Percentiles rank a stretch among this genome's conserved stretches.
phyloP scores from a whole-genome alignment of 352 stramenopile genomes.

The Phytopythium mirpurense region DNA sequence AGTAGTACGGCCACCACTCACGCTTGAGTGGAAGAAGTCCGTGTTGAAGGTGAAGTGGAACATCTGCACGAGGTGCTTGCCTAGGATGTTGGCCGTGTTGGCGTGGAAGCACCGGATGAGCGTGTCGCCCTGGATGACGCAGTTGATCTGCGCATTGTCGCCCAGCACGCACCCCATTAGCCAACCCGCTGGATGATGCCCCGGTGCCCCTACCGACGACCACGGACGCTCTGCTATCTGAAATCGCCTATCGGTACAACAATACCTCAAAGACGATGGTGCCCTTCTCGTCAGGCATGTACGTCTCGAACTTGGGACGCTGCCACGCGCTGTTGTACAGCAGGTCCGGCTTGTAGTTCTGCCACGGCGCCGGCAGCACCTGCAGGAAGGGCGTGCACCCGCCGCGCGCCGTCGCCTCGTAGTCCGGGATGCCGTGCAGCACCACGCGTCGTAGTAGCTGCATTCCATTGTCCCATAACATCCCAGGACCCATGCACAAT shows the following conservation, averaged over 20 bases:
- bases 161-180: too few species aligned
- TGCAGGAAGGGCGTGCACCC: constrained; percentile 64
- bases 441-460: constrained; percentile 47
- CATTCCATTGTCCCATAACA: too few species aligned
- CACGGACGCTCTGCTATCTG: too few species aligned
- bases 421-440: constrained; percentile 73
- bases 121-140: constrained; percentile 63
- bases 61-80: constrained; percentile 80
- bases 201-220: too few species aligned
- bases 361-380: constrained; percentile 53
- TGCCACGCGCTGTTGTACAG: constrained; percentile 76
- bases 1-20: constrained; percentile 17
- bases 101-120: constrained; percentile 72
- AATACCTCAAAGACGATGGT: constrained; percentile 56
- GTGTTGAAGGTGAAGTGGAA: constrained; percentile 86
- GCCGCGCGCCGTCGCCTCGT: constrained; percentile 51
- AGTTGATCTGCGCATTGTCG: constrained; percentile 63
- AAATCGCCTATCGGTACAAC: too few species aligned
- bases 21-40: constrained; percentile 69
- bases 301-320: constrained; percentile 53
- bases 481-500: too few species aligned
- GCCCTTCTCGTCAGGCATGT: constrained; percentile 39
- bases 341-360: constrained; percentile 47
- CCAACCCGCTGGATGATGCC: too few species aligned
- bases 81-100: constrained; percentile 62